These are phyloP conservation scores for Maudiozyma pseudohumilis DNA, from an alignment of 805 yeast species.

Conservation along the genomic window DNA sequence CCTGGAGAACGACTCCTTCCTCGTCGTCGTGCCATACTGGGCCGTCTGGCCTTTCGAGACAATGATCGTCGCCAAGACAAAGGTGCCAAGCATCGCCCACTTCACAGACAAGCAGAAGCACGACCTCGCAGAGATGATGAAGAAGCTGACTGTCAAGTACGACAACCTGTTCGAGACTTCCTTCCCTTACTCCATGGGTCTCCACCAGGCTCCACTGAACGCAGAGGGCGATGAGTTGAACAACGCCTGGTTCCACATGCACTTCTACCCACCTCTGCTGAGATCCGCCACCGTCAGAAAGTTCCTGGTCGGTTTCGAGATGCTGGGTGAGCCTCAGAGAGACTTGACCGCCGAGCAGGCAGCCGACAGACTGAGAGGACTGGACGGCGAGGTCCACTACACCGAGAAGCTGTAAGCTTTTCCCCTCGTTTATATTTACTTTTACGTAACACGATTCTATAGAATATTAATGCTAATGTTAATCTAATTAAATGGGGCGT, in stretches of 20 bases:
- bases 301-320: conserved; percentile 65
- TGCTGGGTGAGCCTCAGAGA: conserved; percentile 57
- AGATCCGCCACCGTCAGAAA: conserved; percentile 67
- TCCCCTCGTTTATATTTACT: conserved; percentile 3
- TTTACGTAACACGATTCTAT: neutral
- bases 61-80: conserved; percentile 47
- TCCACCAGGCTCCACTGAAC: conserved; percentile 63
- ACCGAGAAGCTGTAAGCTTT: conserved; percentile 34
- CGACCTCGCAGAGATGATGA: conserved; percentile 49
- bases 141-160: conserved; percentile 48
- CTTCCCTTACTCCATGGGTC: conserved; percentile 76
- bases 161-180: conserved; percentile 61
- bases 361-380: conserved; percentile 33
- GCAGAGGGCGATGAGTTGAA: conserved; percentile 35
- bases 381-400: conserved; percentile 30
- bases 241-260: conserved; percentile 56
- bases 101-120: conserved; percentile 37
- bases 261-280: conserved; percentile 69
- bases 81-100: conserved; percentile 40
- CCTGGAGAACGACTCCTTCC: conserved; percentile 48
- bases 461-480: no score
- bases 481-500: no score
- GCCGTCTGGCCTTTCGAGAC: conserved; percentile 79
- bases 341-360: conserved; percentile 28
- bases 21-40: conserved; percentile 72